Evolutionary conservation across 225 moss, liverwort and hornwort species (phyloP), one percentile per base, ranked within the genome.

Genomic region (Rhytidiadelphus loreus): DNA sequence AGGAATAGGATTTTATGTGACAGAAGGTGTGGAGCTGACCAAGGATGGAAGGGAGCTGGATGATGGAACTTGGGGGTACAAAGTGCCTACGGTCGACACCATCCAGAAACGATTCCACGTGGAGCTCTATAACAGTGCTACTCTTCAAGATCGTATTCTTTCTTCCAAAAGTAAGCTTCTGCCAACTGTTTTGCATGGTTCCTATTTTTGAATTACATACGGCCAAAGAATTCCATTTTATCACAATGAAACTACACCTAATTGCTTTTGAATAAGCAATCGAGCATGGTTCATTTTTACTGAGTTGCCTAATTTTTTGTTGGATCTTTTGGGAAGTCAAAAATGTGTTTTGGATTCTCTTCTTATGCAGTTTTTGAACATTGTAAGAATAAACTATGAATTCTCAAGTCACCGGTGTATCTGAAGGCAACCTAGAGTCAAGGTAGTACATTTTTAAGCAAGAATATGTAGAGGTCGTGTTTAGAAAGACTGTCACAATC

Each of bases 1-100:
- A 94, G 96, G 96, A 14, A 76, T 96, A 35, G 98, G 96, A 21
- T 98, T 93, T 72, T 96, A 81, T 60, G 39, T 96, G 87, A 98
- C 91, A 35, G 98, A 98, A 70, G 92, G 96, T 78, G 91, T 96
- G 7, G 83, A 92, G 92, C 37, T 66, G 44, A 90, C 68, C 76
- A 57, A 90, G 82, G 86, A 96, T 23, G 97, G 97, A 44, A 93
- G 81, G 83, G 84, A 94, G 48, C 71, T 94, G 52, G 89, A 88
- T 37, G 88, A 92, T 55, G 92, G 93, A 65, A 93, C 93, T 13
- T 93, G 93, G 92, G 88, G 60, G 8, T 93, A 96, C 80, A 95
- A 96, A 84, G 90, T 94, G 68, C 94, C 94, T 4, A 94, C 91
- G 8, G 77, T 93, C 9, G 96, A 96, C 84, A 93, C 91, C 89